Evolutionary conservation across 768 basidiomycete species (phyloP).

Genomic region (Inosperma sp.): DNA sequence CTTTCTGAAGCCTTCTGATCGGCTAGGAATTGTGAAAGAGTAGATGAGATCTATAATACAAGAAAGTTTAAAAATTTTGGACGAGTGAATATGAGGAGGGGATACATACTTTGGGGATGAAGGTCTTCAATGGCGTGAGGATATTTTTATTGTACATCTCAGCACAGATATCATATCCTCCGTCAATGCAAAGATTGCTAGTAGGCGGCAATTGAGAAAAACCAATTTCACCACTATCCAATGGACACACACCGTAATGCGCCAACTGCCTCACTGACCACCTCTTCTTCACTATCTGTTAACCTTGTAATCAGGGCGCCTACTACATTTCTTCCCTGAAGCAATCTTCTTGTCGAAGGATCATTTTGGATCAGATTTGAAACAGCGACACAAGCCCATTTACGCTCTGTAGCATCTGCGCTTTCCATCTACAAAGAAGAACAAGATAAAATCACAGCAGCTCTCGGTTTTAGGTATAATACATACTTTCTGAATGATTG

Average conservation of each 20-base stretch:
- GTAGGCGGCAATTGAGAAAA: slow-evolving; percentile 1
- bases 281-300: slow-evolving; percentile 87
- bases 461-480: slow-evolving; percentile 1
- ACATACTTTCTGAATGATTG: slow-evolving; percentile 84
- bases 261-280: slow-evolving; percentile 84
- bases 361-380: slow-evolving; percentile 95
- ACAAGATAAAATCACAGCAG: slow-evolving; percentile 6
- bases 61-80: slow-evolving; percentile 3
- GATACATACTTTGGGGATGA: slow-evolving; percentile 67
- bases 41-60: slow-evolving; percentile 59
- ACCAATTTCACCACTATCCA: slow-evolving; percentile 1
- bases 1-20: slow-evolving; percentile 61
- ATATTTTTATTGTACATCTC: slow-evolving; percentile 98
- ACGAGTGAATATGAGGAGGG: background rate
- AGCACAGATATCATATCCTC: slow-evolving; percentile 91
- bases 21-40: slow-evolving; percentile 62
- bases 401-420: slow-evolving; percentile 72
- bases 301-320: slow-evolving; percentile 82
- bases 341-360: slow-evolving; percentile 80
- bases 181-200: slow-evolving; percentile 93
- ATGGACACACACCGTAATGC: slow-evolving; percentile 64
- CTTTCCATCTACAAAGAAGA: slow-evolving; percentile 58
- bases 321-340: slow-evolving; percentile 90
- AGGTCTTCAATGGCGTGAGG: slow-evolving; percentile 66
- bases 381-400: slow-evolving; percentile 96